Percentiles rank a stretch among this genome's conserved stretches.
These are phyloP conservation scores for Solanum chilense DNA, from an alignment of 257 asterid genomes.

Conservation along the genomic window DNA sequence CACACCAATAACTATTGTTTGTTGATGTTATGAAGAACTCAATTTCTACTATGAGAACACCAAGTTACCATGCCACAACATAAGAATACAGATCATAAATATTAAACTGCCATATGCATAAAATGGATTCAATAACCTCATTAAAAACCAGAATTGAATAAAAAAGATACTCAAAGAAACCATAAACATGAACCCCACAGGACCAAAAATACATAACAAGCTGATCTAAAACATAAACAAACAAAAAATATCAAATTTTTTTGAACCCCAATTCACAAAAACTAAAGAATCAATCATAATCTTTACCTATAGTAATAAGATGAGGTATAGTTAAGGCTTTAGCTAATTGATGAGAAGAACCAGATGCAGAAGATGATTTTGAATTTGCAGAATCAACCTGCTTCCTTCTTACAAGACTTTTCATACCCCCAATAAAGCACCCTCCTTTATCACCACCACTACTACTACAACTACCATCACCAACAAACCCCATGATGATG, in stretches of 20 bases:
- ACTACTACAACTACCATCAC: slow-evolving; percentile 18
- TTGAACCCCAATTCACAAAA: background rate
- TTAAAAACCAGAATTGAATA: background rate
- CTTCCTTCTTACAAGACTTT: slow-evolving; percentile 62
- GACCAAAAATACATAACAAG: background rate
- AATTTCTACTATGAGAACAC: background rate
- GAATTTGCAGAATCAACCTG: slow-evolving; percentile 55
- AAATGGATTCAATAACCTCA: background rate
- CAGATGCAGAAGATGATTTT: slow-evolving; percentile 23
- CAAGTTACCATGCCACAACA: background rate
- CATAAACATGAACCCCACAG: background rate
- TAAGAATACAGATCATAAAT: background rate
- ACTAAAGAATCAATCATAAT: background rate
- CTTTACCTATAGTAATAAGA: slow-evolving; percentile 62
- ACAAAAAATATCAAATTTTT: background rate
- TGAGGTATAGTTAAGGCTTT: slow-evolving; percentile 70
- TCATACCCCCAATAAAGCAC: slow-evolving; percentile 25
- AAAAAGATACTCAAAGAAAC: background rate
- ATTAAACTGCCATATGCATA: background rate
- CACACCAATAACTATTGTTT: background rate
- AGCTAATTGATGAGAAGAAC: slow-evolving; percentile 52
- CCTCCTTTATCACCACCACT: background rate
- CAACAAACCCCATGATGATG: background rate
- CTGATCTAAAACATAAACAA: background rate
- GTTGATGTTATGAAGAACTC: background rate